Evolutionary conservation across 202 grass and related monocot species (phyloP), one percentile per base, ranked within the genome.

Genomic region (Bolboschoenoplectus hybrid): DNA sequence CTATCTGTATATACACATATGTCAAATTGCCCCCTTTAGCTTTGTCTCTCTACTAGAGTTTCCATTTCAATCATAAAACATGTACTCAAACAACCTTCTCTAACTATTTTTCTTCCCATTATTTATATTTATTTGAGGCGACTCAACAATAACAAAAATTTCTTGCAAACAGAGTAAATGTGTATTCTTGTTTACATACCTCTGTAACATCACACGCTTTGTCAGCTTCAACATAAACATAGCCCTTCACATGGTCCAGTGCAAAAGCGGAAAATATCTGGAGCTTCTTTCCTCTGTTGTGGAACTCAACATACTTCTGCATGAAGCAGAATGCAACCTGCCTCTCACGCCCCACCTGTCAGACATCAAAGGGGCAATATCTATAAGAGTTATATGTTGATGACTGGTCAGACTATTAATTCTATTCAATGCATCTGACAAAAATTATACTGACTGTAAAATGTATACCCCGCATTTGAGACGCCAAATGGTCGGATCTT

Each of bases 291-390:
- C 93, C 93, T 38, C 91, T 88, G 32, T 85, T 90, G 44, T 90
- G 19, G 75, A 96, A 81, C 39, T 98, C 90, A 87, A 96, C 82
- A 85, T 89, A 98, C 71, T 98, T 98, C 52, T 98, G 93, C 93
- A 98, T 98, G 85, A 98, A 90, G 80, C 97, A 96, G 72, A 98
- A 98, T 67, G 80, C 90, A 86, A 98, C 87, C 86, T 98, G 93
- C 45, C 85, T 88, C 80, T 98, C 97, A 67, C 89, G 90, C 58
- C 97, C 97, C 89, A 92, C 85, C 97, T 98, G 87, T 67, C 90
- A 96, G 44, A 56, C 36, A 90, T 26, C 63, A 82, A 85, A 83
- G 71, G 26, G 86, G 70, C 58, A 81, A 49, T 85, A 72, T 39
- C 61, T 8, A 41, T 60, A 80, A n/a, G 17, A 60, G 51, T 60